Base-by-base conservation (phyloP, 192 early-diverging fungal genomes). In the Funneliformis geosporum region DNA sequence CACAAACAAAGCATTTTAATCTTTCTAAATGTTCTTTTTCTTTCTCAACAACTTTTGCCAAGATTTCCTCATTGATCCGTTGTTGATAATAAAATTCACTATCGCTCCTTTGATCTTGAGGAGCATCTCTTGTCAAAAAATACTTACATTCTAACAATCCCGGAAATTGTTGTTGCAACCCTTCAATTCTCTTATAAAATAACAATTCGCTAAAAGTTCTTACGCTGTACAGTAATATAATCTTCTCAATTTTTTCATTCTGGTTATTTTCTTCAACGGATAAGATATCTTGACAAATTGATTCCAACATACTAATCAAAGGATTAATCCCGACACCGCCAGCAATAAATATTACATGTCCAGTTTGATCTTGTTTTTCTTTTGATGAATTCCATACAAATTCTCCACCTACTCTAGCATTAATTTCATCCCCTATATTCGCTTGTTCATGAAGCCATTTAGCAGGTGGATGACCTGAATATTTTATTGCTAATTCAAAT, bases 281-380 rank as follows among this genome's bases (percentile, higher is more conserved):
- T 60, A n/a, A 73, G 28, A 33, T 46, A 60, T 73, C 44, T n/a
- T 27, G 25, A 65, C 74, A 62, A 38, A 61, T 62, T 18, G 38
- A 68, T n/a, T 40, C 60, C 23, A 76, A 23, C 79, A 80, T 80
- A 47, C 73, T 80, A 55, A 81, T 79, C 10, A 81, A 44, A 38
- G 80, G 80, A 71, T 81, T 81, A 16, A 81, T 75, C 14, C 80
- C 80, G 21, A 79, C 80, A 38, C 80, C 80, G 10, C 80, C 80
- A 69, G 80, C 80, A 21, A 81, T 79, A 40, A 81, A 70, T 18
- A 80, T 33, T 28, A 47, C 21, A 43, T 21, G 11, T 59, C 50
- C 60, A 23, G 43, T 73, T 16, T 14, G 59, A 42, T 75, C 27
- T 27, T 66, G 21, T 12, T 70, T 59, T 70, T 79, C 77, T 39